These are phyloP conservation scores for Coemansia sp. DNA, from an alignment of 192 early-diverging fungal genomes.

Conservation along the genomic window DNA sequence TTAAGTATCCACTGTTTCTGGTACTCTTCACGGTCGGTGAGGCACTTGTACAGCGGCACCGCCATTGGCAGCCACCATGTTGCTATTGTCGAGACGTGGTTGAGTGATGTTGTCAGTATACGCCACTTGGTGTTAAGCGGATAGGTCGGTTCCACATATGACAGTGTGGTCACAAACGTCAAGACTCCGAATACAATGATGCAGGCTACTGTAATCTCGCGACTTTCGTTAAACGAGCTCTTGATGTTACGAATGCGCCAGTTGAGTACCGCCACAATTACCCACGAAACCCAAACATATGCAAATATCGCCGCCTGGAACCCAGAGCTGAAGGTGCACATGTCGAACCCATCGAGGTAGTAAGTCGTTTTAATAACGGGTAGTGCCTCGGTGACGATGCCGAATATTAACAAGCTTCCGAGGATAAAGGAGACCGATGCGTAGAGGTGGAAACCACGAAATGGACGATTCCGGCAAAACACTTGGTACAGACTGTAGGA, in stretches of 20 bases:
- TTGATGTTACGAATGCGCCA: constrained; percentile 54
- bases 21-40: constrained; percentile 25
- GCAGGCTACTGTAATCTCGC: constrained; percentile 35
- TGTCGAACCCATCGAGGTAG: constrained; percentile 26
- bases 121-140: constrained; percentile 23
- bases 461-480: not conserved
- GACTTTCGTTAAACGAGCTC: constrained; percentile 56
- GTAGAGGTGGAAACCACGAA: not conserved
- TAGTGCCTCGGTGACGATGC: constrained; percentile 35
- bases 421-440: constrained; percentile 7
- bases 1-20: constrained; percentile 27
- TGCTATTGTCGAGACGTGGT: constrained; percentile 32
- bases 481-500: constrained; percentile 9
- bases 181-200: constrained; percentile 26
- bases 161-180: constrained; percentile 37
- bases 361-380: constrained; percentile 4
- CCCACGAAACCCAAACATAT: constrained; percentile 42
- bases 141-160: constrained; percentile 28
- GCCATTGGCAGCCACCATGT: constrained; percentile 53
- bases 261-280: constrained; percentile 19
- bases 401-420: constrained; percentile 21
- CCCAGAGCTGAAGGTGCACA: constrained; percentile 32
- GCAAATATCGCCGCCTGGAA: constrained; percentile 44
- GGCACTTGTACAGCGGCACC: constrained; percentile 30
- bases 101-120: constrained; percentile 34